These are phyloP conservation scores for Pythium dissimile DNA, from an alignment of 352 stramenopile genomes.

Conservation along the genomic window DNA sequence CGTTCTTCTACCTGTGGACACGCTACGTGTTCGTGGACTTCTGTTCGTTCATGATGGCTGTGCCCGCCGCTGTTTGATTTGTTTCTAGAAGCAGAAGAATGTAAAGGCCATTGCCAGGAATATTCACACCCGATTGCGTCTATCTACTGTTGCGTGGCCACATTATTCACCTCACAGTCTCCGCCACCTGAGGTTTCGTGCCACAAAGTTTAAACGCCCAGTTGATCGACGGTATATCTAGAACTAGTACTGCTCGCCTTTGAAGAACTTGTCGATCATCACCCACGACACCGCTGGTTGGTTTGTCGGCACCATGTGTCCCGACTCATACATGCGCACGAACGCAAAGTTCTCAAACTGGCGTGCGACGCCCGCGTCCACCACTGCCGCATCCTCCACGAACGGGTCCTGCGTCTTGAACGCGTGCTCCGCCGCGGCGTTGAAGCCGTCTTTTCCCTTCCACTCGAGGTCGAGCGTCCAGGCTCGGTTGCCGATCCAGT, in stretches of 20 bases:
- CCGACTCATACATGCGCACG: slow-evolving; percentile 80
- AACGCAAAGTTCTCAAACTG: slow-evolving; percentile 58
- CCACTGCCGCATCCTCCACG: not conserved
- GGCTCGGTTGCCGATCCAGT: slow-evolving; percentile 91
- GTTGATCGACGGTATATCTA: no score
- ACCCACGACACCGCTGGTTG: slow-evolving; percentile 71
- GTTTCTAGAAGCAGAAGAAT: not conserved
- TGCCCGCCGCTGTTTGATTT: slow-evolving; percentile 17
- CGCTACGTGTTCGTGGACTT: slow-evolving; percentile 83
- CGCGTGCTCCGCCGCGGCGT: slow-evolving; percentile 19
- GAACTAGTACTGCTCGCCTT: slow-evolving; percentile 7
- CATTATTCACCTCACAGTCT: no score
- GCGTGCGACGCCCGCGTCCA: slow-evolving; percentile 19
- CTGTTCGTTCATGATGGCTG: slow-evolving; percentile 73
- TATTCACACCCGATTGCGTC: no score
- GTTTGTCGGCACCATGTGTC: slow-evolving; percentile 89
- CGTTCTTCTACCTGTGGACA: slow-evolving; percentile 81
- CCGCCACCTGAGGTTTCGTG: no score
- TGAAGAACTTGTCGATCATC: slow-evolving; percentile 84
- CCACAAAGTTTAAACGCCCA: no score
- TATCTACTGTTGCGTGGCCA: no score
- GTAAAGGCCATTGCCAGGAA: no score
- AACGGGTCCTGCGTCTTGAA: slow-evolving; percentile 17
- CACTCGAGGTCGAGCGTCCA: slow-evolving; percentile 89
- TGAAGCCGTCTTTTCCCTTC: slow-evolving; percentile 73